These are phyloP conservation scores for Aspergillus piperis DNA, from an alignment of 2,329 filamentous ascomycete species.

Conservation along the genomic window DNA sequence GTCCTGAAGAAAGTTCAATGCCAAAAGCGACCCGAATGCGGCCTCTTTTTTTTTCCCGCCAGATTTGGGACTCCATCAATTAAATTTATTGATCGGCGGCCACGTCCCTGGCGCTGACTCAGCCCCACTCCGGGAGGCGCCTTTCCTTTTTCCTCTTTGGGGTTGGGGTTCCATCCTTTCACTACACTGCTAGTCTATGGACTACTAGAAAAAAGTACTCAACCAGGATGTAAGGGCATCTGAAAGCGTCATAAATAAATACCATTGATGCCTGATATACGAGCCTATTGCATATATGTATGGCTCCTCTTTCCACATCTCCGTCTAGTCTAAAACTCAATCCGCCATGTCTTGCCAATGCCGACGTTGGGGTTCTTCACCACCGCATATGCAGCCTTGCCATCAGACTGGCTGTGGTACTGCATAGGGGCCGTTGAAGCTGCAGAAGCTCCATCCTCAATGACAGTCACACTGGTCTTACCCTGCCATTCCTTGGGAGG, in stretches of 20 bases:
- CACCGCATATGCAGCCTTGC: slow-evolving; percentile 63
- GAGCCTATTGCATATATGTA: background rate
- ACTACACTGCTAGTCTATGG: background rate
- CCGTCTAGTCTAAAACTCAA: slow-evolving; percentile 50
- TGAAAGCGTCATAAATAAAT: background rate
- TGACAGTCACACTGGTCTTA: slow-evolving; percentile 57
- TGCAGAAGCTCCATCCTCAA: slow-evolving; percentile 49
- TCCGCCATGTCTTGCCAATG: slow-evolving; percentile 66
- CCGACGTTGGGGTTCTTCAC: slow-evolving; percentile 63
- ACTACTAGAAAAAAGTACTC: too few species aligned
- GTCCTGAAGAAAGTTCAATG: background rate
- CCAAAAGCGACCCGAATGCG: slow-evolving; percentile 8
- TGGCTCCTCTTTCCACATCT: background rate
- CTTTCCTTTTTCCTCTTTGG: background rate
- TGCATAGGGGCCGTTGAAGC: slow-evolving; percentile 58
- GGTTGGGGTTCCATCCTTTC: background rate
- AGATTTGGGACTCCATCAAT: background rate
- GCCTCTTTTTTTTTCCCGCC: background rate
- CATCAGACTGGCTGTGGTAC: slow-evolving; percentile 53
- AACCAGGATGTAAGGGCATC: too few species aligned
- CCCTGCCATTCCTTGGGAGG: slow-evolving; percentile 71
- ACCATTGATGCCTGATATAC: background rate
- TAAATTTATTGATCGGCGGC: background rate
- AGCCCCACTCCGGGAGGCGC: background rate
- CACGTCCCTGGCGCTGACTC: slow-evolving; percentile 6